Percentiles rank a stretch among this genome's conserved stretches.
Evolutionary conservation across 208 protist species (phyloP).

Genomic region (Spongospora subterranea): DNA sequence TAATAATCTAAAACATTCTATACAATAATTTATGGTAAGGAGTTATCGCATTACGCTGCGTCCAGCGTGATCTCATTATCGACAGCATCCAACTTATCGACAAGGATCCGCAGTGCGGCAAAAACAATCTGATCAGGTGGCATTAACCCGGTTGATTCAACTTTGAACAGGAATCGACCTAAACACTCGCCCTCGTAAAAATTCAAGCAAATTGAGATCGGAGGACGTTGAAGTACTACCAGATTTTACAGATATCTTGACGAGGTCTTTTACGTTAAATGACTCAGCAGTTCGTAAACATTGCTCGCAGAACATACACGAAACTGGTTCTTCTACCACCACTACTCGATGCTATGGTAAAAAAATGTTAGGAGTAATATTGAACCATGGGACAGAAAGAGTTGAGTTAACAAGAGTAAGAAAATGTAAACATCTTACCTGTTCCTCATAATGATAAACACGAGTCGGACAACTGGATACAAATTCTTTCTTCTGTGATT

Average conservation of each 20-base stretch:
- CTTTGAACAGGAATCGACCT: slow-evolving; percentile 61
- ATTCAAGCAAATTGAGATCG: neutral
- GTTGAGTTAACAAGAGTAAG: neutral
- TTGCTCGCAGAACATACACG: slow-evolving; percentile 53
- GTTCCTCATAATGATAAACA: slow-evolving; percentile 40
- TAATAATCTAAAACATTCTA: no score
- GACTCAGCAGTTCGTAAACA: slow-evolving; percentile 30
- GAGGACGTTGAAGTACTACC: neutral
- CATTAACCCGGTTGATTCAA: slow-evolving; percentile 62
- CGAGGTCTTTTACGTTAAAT: slow-evolving; percentile 44
- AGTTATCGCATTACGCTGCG: neutral
- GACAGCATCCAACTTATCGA: slow-evolving; percentile 55
- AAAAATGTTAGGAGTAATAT: no score
- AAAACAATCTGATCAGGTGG: slow-evolving; percentile 58
- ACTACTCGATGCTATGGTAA: slow-evolving; percentile 48
- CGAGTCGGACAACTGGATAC: slow-evolving; percentile 34
- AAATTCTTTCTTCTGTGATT: slow-evolving; percentile 52
- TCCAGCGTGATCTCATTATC: slow-evolving; percentile 27
- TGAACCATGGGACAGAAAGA: neutral
- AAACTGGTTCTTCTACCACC: neutral
- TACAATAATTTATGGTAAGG: neutral
- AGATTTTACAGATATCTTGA: slow-evolving; percentile 1
- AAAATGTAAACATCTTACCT: neutral
- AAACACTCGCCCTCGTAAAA: neutral
- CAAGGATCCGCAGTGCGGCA: slow-evolving; percentile 38